These are phyloP conservation scores for Cairneyella variabilis DNA, from an alignment of 495 filamentous ascomycete species.

Conservation along the genomic window DNA sequence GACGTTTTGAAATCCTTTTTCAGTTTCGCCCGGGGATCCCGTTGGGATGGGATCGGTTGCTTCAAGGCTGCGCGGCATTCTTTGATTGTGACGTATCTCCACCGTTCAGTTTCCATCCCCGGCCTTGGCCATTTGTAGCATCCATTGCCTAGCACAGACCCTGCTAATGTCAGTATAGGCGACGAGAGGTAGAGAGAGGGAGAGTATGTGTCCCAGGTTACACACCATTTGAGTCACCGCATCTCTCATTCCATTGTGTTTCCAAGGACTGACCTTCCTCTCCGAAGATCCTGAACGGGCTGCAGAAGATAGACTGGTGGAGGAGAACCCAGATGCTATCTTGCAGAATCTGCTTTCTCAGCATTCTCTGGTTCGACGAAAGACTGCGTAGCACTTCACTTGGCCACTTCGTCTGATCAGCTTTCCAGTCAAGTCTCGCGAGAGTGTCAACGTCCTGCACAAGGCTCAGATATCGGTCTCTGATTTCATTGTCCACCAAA, in stretches of 20 bases:
- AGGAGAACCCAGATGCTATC: not conserved
- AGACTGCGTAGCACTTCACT: not conserved
- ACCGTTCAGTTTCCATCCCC: not conserved
- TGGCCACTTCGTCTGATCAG: not conserved
- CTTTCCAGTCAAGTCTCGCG: not conserved
- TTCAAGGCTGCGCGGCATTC: not conserved
- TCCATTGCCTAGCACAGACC: not conserved
- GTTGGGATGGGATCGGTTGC: not conserved
- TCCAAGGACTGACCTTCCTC: constrained; percentile 1
- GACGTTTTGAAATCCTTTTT: not conserved
- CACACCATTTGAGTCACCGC: no score
- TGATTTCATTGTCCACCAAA: not conserved
- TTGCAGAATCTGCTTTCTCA: not conserved
- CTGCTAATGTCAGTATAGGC: not conserved
- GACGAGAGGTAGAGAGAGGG: not conserved
- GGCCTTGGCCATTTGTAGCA: not conserved
- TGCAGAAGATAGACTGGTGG: constrained; percentile 3
- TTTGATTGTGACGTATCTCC: not conserved
- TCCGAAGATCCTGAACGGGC: constrained; percentile 1
- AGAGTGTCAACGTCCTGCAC: not conserved
- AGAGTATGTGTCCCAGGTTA: not conserved
- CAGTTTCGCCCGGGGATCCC: not conserved
- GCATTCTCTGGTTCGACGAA: not conserved
- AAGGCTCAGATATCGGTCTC: not conserved
- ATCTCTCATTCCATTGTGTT: constrained; percentile 1